These are phyloP conservation scores for Fusarium gaditjirri DNA, from an alignment of 2,329 filamentous ascomycete species.

Conservation along the genomic window DNA sequence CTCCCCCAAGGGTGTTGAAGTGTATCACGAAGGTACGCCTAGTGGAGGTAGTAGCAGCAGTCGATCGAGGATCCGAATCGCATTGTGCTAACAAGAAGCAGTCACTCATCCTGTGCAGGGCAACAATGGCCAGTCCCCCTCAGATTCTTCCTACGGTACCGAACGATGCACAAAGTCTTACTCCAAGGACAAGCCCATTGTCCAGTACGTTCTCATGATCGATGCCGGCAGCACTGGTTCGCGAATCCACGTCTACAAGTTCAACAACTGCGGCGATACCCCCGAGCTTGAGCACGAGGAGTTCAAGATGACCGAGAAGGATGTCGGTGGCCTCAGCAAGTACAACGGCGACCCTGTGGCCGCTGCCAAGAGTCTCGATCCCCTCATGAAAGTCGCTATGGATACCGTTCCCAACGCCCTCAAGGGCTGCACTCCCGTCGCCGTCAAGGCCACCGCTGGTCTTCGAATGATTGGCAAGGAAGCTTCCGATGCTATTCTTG, in stretches of 20 bases:
- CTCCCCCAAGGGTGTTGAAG: constrained; percentile 66
- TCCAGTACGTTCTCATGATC: constrained; percentile 99
- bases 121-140: constrained; percentile 61
- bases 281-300: constrained; percentile 92
- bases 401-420: constrained; percentile 85
- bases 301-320: constrained; percentile 93
- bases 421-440: constrained; percentile 90
- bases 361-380: constrained; percentile 89
- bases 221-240: constrained; percentile 98
- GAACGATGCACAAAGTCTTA: constrained; percentile 83
- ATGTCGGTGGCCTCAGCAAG: constrained; percentile 84
- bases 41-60: constrained; percentile 24
- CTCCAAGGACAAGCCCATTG: constrained; percentile 89
- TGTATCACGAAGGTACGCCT: constrained; percentile 59
- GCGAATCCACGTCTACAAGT: constrained; percentile 97
- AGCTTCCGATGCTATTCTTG: constrained; percentile 83
- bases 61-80: neutral
- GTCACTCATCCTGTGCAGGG: constrained; percentile 40
- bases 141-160: constrained; percentile 72
- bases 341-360: constrained; percentile 87
- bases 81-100: constrained; percentile 24
- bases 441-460: constrained; percentile 98
- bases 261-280: constrained; percentile 98
- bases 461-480: constrained; percentile 86
- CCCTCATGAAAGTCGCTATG: constrained; percentile 87